Percentiles rank a stretch among this genome's conserved stretches.
phyloP scores from a whole-genome alignment of 257 asterid genomes.

The Datura wrightii region DNA sequence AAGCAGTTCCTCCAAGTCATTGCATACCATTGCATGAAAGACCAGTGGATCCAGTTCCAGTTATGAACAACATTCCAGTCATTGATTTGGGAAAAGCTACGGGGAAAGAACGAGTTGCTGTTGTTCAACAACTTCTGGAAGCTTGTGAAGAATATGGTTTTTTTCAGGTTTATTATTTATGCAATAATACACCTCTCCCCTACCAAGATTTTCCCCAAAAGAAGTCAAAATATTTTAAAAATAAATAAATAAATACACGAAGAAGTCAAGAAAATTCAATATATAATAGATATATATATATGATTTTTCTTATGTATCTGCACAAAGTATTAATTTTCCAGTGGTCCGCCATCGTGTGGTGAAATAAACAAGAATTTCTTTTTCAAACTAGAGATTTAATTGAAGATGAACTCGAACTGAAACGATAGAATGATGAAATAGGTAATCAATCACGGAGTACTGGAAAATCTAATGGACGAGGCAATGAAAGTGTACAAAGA shows the following conservation, averaged over 20 bases:
- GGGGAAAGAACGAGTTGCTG: neutral
- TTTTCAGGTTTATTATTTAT: slow-evolving; percentile 2
- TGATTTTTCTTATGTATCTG: no score
- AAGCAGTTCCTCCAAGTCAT: slow-evolving; percentile 10
- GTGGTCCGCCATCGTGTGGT: no score
- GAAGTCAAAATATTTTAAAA: no score
- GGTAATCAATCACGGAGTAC: slow-evolving; percentile 35
- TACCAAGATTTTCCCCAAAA: no score
- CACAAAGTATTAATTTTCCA: no score
- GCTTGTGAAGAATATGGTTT: slow-evolving; percentile 29
- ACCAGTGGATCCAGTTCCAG: slow-evolving; percentile 16
- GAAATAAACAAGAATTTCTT: neutral
- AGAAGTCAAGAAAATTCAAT: no score
- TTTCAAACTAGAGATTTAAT: neutral
- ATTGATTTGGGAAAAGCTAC: slow-evolving; percentile 22
- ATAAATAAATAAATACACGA: no score
- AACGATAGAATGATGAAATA: neutral
- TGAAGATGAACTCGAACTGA: neutral
- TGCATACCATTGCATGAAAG: slow-evolving; percentile 25
- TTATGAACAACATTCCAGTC: slow-evolving; percentile 2
- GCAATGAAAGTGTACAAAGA: slow-evolving; percentile 29
- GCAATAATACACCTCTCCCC: neutral
- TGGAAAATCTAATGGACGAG: slow-evolving; percentile 25
- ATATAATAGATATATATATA: no score
- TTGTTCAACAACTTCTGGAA: neutral